Conservation (phyloP, 1,139 yeast species). For the Entelexis sorbosivorans region DNA sequence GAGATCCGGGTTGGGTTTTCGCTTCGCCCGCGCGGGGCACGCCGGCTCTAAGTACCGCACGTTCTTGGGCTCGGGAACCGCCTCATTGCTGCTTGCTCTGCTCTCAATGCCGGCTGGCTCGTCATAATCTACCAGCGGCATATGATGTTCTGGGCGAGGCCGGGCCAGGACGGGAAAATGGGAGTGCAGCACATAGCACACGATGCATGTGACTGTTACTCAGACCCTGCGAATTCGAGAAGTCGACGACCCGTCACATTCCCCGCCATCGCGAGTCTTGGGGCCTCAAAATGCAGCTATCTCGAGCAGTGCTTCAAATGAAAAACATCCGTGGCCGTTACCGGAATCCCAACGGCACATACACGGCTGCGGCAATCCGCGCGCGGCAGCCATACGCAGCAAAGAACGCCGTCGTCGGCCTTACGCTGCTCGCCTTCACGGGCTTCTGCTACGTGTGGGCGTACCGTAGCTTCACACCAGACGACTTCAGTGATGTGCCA, state of each 20-base stretch:
- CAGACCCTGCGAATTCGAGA: too few relatives aligned
- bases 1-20: slow-evolving; percentile 11
- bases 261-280: background rate
- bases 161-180: background rate
- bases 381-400: slow-evolving; percentile 80
- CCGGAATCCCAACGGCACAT: slow-evolving; percentile 39
- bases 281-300: slow-evolving; percentile 1
- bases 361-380: slow-evolving; percentile 87
- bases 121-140: slow-evolving; percentile 1
- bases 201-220: background rate
- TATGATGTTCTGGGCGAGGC: background rate
- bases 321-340: slow-evolving; percentile 18
- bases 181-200: background rate
- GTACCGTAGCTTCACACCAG: slow-evolving; percentile 57
- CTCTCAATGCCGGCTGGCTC: background rate
- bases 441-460: slow-evolving; percentile 62
- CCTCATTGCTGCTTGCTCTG: background rate
- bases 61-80: background rate
- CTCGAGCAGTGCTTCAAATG: slow-evolving; percentile 5
- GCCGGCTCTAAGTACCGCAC: slow-evolving; percentile 12
- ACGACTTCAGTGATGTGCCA: slow-evolving; percentile 83
- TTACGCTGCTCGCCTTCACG: slow-evolving; percentile 49
- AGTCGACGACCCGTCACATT: too few relatives aligned
- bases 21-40: slow-evolving; percentile 13
- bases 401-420: slow-evolving; percentile 57